Evolutionary conservation across 2,329 filamentous ascomycete genomes (phyloP).

Genomic region (Sordariomycetes sp.): DNA sequence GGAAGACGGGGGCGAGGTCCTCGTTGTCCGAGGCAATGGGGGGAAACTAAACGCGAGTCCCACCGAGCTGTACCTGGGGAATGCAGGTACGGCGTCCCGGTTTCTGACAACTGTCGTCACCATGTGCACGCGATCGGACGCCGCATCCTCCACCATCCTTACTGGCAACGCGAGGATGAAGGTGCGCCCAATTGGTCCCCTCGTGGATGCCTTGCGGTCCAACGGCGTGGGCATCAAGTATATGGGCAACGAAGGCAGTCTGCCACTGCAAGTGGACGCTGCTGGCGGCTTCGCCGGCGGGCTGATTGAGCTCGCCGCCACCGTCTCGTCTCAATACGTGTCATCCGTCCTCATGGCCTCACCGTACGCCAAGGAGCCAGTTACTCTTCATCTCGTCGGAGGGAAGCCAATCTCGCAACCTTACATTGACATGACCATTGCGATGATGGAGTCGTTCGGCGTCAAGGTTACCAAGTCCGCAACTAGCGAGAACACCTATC

Average conservation of each 20-base stretch:
- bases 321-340: constrained; percentile 97
- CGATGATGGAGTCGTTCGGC: constrained; percentile 94
- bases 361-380: constrained; percentile 88
- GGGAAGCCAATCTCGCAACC: constrained; percentile 94
- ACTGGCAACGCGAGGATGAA: constrained; percentile 97
- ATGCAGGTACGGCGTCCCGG: constrained; percentile 89
- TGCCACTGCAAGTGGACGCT: constrained; percentile 75
- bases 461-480: constrained; percentile 66
- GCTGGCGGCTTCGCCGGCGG: constrained; percentile 77
- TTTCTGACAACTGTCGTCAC: constrained; percentile 90
- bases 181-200: constrained; percentile 80
- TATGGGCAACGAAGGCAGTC: constrained; percentile 68
- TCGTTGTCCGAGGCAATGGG: constrained; percentile 86
- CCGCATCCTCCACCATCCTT: constrained; percentile 58
- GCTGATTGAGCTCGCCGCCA: constrained; percentile 82
- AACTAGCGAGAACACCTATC: constrained; percentile 80
- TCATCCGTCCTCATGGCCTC: constrained; percentile 95
- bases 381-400: constrained; percentile 83
- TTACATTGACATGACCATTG: constrained; percentile 97
- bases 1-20: constrained; percentile 87
- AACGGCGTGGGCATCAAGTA: constrained; percentile 89
- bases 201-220: constrained; percentile 77
- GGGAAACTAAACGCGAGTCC: constrained; percentile 68
- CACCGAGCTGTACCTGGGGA: constrained; percentile 80
- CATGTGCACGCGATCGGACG: constrained; percentile 58